Conservation (phyloP, 2,329 filamentous ascomycete genomes). For the Fusarium phyllophilum region DNA sequence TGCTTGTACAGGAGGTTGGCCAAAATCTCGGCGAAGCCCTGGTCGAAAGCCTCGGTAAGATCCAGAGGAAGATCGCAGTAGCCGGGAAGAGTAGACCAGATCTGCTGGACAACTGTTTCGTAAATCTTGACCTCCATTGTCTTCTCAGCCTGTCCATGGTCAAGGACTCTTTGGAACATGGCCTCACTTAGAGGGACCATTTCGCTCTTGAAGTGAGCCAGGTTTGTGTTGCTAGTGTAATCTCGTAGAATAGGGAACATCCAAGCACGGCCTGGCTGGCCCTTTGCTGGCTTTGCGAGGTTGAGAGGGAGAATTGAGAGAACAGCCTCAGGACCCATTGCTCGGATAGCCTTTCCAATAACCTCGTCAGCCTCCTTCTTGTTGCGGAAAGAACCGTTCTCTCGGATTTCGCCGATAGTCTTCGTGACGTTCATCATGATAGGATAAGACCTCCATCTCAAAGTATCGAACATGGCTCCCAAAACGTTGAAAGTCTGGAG, state of each 20-base stretch:
- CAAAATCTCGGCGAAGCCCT: constrained; percentile 87
- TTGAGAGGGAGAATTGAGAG: constrained; percentile 87
- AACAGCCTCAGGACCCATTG: constrained; percentile 89
- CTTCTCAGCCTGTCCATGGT: constrained; percentile 84
- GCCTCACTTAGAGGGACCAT: constrained; percentile 89
- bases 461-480: constrained; percentile 84
- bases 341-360: constrained; percentile 85
- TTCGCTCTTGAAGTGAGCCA: constrained; percentile 85
- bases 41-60: constrained; percentile 79
- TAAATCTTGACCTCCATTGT: constrained; percentile 98
- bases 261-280: constrained; percentile 90
- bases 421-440: constrained; percentile 80
- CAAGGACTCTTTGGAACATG: constrained; percentile 88
- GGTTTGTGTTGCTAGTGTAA: constrained; percentile 86
- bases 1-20: constrained; percentile 95
- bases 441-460: constrained; percentile 86
- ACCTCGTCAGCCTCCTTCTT: constrained; percentile 96
- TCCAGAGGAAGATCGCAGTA: constrained; percentile 95
- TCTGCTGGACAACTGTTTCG: constrained; percentile 94
- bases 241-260: constrained; percentile 91
- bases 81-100: constrained; percentile 92
- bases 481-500: constrained; percentile 93
- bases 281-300: constrained; percentile 78
- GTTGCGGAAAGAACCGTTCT: constrained; percentile 86
- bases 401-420: constrained; percentile 85